Percentiles rank a stretch among this genome's conserved stretches.
phyloP scores from a whole-genome alignment of 2,329 filamentous ascomycete species.

The Iodosphaeria phyllophila region DNA sequence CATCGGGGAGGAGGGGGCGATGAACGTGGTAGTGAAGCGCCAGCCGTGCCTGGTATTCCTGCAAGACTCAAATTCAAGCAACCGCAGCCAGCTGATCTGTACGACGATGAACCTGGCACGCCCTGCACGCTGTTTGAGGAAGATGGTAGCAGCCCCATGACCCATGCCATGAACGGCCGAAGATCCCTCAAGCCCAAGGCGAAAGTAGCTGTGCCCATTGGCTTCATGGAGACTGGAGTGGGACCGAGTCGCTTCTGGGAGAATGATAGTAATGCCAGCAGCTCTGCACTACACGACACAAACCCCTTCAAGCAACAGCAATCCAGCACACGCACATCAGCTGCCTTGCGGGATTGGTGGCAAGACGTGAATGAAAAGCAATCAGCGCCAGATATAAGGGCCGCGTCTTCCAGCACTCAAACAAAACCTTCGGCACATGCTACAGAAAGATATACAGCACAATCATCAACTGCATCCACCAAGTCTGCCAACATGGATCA shows the following conservation, averaged over 20 bases:
- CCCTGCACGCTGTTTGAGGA: slow-evolving; percentile 55
- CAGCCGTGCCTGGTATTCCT: slow-evolving; percentile 43
- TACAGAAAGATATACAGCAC: no score
- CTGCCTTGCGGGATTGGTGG: slow-evolving; percentile 11
- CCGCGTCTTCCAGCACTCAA: no score
- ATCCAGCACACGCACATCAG: slow-evolving; percentile 4
- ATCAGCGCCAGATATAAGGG: no score
- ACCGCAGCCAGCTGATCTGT: slow-evolving; percentile 19
- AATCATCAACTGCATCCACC: slow-evolving; percentile 2
- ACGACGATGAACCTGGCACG: slow-evolving; percentile 26
- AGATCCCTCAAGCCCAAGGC: slow-evolving; percentile 20
- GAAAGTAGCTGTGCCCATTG: slow-evolving; percentile 23
- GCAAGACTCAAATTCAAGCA: slow-evolving; percentile 19
- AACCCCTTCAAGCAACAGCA: slow-evolving; percentile 22
- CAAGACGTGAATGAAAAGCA: slow-evolving; percentile 6
- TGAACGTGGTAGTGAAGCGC: slow-evolving; percentile 18
- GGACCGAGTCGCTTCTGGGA: slow-evolving; percentile 68
- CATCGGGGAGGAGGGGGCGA: slow-evolving; percentile 14
- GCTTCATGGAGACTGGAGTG: slow-evolving; percentile 39
- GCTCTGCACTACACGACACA: slow-evolving; percentile 18
- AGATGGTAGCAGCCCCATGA: slow-evolving; percentile 39
- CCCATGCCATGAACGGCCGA: slow-evolving; percentile 18
- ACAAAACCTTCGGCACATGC: no score
- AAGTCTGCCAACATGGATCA: slow-evolving; percentile 7
- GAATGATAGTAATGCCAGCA: slow-evolving; percentile 49